A percentile compares a stretch with the other conserved stretches of the same genome.
These are phyloP conservation scores for Apiospora kogelbergensis DNA, from an alignment of 2,329 filamentous ascomycete species.

Conservation along the genomic window DNA sequence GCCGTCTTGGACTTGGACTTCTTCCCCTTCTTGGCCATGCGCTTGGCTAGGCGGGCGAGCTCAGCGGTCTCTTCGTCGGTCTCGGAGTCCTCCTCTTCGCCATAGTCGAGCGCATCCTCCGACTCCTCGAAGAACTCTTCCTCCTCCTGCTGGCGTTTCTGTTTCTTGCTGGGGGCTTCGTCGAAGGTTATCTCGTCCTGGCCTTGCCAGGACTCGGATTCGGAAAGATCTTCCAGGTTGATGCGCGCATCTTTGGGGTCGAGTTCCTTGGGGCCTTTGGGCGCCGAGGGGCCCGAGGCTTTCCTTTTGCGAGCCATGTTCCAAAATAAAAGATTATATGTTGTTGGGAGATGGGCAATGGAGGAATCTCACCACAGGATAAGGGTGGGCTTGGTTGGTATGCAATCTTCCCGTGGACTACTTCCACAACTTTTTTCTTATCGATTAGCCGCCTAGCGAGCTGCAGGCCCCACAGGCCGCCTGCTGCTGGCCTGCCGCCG, in stretches of 20 bases:
- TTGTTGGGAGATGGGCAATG: neutral
- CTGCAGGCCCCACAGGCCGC: neutral
- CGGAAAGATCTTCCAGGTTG: constrained; percentile 75
- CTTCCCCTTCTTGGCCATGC: constrained; percentile 21
- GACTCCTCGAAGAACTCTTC: constrained; percentile 57
- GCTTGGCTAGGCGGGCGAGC: constrained; percentile 35
- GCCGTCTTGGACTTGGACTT: constrained; percentile 29
- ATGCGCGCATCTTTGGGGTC: constrained; percentile 62
- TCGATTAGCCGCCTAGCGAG: neutral
- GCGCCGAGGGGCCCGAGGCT: constrained; percentile 48
- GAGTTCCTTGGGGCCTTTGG: constrained; percentile 54
- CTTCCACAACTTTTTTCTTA: constrained; percentile 12
- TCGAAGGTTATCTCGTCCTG: constrained; percentile 85
- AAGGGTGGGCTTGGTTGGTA: neutral
- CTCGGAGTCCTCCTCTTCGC: constrained; percentile 41
- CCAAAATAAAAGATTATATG: neutral
- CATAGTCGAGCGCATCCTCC: constrained; percentile 59
- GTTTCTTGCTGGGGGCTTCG: constrained; percentile 77
- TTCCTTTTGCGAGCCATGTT: constrained; percentile 71
- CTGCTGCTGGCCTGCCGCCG: no score
- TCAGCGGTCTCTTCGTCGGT: constrained; percentile 47
- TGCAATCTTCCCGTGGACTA: neutral
- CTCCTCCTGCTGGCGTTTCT: constrained; percentile 69
- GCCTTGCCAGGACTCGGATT: constrained; percentile 87
- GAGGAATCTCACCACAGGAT: neutral